These are phyloP conservation scores for Fraxinus excelsior DNA, from an alignment of 257 asterid species.

Conservation along the genomic window DNA sequence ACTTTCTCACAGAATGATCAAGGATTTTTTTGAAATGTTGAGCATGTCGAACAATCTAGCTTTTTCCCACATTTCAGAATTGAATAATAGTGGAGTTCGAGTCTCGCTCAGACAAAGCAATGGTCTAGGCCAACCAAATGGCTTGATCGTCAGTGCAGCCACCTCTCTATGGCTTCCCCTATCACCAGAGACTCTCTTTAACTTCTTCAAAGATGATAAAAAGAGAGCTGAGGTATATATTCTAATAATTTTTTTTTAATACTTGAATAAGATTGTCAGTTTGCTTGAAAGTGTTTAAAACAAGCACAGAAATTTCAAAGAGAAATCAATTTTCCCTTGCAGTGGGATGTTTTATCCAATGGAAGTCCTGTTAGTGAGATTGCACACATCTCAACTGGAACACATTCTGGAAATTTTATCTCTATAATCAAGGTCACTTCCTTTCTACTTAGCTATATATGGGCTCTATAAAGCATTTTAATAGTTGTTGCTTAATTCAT, in stretches of 20 bases:
- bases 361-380: conserved; percentile 44
- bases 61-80: conserved; percentile 35
- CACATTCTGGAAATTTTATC: conserved; percentile 49
- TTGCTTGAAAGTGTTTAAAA: neutral
- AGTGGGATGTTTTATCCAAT: conserved; percentile 69
- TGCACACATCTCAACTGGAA: conserved; percentile 58
- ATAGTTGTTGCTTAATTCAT: too few species aligned
- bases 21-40: conserved; percentile 33
- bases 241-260: neutral
- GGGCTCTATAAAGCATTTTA: too few species aligned
- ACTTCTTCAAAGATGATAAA: too few species aligned
- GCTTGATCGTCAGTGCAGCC: conserved; percentile 45
- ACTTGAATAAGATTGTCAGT: neutral
- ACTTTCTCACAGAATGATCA: conserved; percentile 69
- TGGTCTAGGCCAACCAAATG: conserved; percentile 40
- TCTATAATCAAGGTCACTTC: conserved; percentile 59
- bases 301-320: too few species aligned
- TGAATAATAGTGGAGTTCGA: too few species aligned
- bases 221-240: neutral
- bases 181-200: neutral
- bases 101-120: conserved; percentile 38
- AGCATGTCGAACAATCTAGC: conserved; percentile 33
- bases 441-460: neutral
- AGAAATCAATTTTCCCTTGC: conserved; percentile 14
- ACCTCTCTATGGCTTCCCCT: conserved; percentile 66